Percentiles rank a stretch among this genome's conserved stretches.
phyloP scores from a whole-genome alignment of 805 yeast species.

The Groenewaldozyma salmanticensis region DNA sequence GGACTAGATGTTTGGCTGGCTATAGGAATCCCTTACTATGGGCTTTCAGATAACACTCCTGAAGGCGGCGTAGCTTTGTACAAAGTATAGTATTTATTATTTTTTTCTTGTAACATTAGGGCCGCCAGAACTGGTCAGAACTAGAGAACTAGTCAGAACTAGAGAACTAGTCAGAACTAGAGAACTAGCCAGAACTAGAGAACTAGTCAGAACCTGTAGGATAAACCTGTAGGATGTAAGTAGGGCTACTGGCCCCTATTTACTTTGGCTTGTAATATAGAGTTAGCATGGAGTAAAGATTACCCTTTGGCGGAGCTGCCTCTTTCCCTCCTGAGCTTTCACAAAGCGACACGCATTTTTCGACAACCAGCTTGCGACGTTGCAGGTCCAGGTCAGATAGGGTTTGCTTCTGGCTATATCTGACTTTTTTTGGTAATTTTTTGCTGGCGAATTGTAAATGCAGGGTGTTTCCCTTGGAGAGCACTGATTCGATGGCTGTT shows the following conservation, averaged over 20 bases:
- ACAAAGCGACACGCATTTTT: conserved; percentile 15
- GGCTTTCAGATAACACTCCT: conserved; percentile 1
- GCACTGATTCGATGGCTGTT: conserved; percentile 24
- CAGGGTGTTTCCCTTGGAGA: conserved; percentile 22
- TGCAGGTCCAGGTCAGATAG: conserved; percentile 21
- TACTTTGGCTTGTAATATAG: conserved; percentile 1
- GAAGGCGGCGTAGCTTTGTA: conserved; percentile 16
- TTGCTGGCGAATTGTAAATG: conserved; percentile 17
- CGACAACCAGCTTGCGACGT: conserved; percentile 20
- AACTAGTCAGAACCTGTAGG: too few relatives aligned
- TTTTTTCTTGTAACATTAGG: too few relatives aligned
- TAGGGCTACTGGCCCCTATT: too few relatives aligned
- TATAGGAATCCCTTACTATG: conserved; percentile 23
- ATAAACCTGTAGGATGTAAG: too few relatives aligned
- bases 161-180: too few relatives aligned
- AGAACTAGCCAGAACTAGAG: too few relatives aligned
- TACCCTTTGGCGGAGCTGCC: neutral
- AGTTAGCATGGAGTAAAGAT: neutral
- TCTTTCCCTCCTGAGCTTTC: conserved; percentile 14
- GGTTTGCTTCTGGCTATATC: too few relatives aligned
- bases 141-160: too few relatives aligned
- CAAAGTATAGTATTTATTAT: conserved; percentile 3
- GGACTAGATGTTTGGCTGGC: conserved; percentile 9
- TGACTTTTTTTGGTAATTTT: conserved; percentile 2
- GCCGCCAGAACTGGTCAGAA: too few relatives aligned